phyloP scores from a whole-genome alignment of 2,329 filamentous ascomycete genomes.

The Salinomyces thailandicus region DNA sequence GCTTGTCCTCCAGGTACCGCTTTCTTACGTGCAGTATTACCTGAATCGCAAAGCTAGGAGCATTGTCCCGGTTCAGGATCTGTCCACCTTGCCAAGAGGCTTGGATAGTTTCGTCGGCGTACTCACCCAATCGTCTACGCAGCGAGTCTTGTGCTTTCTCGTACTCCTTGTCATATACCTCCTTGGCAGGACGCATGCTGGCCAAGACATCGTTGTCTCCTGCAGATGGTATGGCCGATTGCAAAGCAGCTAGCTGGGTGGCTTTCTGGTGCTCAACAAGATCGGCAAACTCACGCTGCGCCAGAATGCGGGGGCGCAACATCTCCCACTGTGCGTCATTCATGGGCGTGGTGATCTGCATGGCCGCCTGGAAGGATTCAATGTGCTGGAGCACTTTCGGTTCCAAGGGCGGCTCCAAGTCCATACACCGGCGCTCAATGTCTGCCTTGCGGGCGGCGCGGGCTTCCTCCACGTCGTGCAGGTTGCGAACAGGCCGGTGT shows the following conservation, averaged over 20 bases:
- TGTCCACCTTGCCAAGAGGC: slow-evolving; percentile 55
- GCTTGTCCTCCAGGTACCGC: slow-evolving; percentile 39
- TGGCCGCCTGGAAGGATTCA: slow-evolving; percentile 62
- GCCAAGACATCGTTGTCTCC: slow-evolving; percentile 37
- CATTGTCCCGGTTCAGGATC: slow-evolving; percentile 52
- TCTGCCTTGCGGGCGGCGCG: slow-evolving; percentile 56
- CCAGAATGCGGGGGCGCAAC: slow-evolving; percentile 55
- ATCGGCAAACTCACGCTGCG: slow-evolving; percentile 57
- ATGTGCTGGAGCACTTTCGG: slow-evolving; percentile 56
- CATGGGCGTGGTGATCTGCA: slow-evolving; percentile 57
- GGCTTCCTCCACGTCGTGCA: slow-evolving; percentile 52
- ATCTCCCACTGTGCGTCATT: slow-evolving; percentile 60
- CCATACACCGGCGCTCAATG: slow-evolving; percentile 57
- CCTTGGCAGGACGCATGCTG: slow-evolving; percentile 40
- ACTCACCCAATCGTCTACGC: slow-evolving; percentile 52
- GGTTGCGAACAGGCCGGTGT: slow-evolving; percentile 39
- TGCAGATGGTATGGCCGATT: slow-evolving; percentile 38
- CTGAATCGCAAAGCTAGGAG: slow-evolving; percentile 59
- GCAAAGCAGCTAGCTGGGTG: slow-evolving; percentile 30
- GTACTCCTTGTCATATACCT: slow-evolving; percentile 57
- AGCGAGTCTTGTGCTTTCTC: slow-evolving; percentile 59
- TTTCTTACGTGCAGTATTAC: slow-evolving; percentile 49
- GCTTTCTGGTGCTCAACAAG: slow-evolving; percentile 42
- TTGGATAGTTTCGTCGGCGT: slow-evolving; percentile 60
- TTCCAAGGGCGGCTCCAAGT: slow-evolving; percentile 55